Evolutionary conservation across 2,329 filamentous ascomycete genomes (phyloP).

Genomic region (Cordyceps farinosa): DNA sequence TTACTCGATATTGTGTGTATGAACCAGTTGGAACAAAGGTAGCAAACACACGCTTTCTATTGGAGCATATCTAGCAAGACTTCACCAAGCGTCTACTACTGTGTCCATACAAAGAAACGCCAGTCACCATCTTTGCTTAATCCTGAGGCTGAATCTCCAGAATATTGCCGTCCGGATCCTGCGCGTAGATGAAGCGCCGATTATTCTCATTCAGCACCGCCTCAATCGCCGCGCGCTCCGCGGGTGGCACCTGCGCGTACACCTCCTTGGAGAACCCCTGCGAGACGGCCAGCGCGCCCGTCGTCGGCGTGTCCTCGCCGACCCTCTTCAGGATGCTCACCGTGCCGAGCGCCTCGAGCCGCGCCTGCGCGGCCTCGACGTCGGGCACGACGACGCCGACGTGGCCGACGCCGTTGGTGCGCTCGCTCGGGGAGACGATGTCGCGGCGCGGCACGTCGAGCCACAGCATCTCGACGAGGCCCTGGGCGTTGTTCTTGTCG

Average conservation of each 20-base stretch:
- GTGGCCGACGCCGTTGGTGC: slow-evolving; percentile 32
- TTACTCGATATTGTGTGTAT: no score
- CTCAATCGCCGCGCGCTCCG: slow-evolving; percentile 17
- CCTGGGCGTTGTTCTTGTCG: slow-evolving; percentile 34
- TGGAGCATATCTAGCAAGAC: no score
- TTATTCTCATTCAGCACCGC: slow-evolving; percentile 18
- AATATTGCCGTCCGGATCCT: slow-evolving; percentile 27
- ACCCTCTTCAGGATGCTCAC: slow-evolving; percentile 29
- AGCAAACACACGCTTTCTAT: no score
- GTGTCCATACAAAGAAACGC: not conserved
- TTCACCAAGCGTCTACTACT: not conserved
- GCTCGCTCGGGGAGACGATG: slow-evolving; percentile 23
- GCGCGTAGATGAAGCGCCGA: slow-evolving; percentile 22
- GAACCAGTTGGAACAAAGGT: no score
- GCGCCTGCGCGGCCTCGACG: slow-evolving; percentile 26
- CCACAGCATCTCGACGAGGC: slow-evolving; percentile 32
- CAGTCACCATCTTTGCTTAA: not conserved
- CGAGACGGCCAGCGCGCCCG: slow-evolving; percentile 20
- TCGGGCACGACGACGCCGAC: slow-evolving; percentile 36
- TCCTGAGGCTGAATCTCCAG: slow-evolving; percentile 25
- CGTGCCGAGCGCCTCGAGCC: slow-evolving; percentile 22
- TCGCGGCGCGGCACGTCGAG: slow-evolving; percentile 23
- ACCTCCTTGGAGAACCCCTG: slow-evolving; percentile 18
- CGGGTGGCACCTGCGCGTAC: slow-evolving; percentile 17
- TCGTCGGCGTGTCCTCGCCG: slow-evolving; percentile 20